These are phyloP conservation scores for Globisporangium iwayamae DNA, from an alignment of 352 stramenopile species.

Conservation along the genomic window DNA sequence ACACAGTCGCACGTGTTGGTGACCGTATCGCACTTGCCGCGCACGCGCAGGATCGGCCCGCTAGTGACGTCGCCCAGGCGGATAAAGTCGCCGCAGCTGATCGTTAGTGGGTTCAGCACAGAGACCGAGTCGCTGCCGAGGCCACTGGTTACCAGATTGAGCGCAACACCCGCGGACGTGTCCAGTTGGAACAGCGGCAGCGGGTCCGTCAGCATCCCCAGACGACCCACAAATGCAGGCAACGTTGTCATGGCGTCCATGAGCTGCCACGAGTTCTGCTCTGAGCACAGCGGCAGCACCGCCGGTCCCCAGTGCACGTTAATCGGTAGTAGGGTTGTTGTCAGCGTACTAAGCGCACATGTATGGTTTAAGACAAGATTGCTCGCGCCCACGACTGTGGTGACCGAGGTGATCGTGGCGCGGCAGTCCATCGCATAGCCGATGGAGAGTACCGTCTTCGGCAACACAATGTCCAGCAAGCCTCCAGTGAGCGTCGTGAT, in stretches of 20 bases:
- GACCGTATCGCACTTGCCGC: constrained; percentile 43
- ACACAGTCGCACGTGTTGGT: constrained; percentile 42
- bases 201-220: constrained; percentile 37
- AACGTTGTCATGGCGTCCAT: constrained; percentile 27
- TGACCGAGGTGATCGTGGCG: constrained; percentile 18
- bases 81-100: constrained; percentile 69
- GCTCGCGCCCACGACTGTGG: constrained; percentile 15
- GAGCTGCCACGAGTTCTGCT: constrained; percentile 41
- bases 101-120: constrained; percentile 26
- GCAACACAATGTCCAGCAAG: constrained; percentile 29
- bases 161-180: constrained; percentile 38
- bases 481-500: constrained; percentile 32
- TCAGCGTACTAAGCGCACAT: constrained; percentile 26
- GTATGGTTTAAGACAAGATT: constrained; percentile 30
- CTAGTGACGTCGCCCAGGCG: constrained; percentile 47
- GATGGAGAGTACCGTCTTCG: constrained; percentile 39
- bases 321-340: constrained; percentile 21
- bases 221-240: constrained; percentile 20
- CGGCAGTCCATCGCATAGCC: constrained; percentile 29
- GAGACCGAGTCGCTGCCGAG: constrained; percentile 31
- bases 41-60: constrained; percentile 55
- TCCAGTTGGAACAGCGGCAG: constrained; percentile 59
- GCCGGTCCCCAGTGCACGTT: constrained; percentile 65
- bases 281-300: constrained; percentile 56
- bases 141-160: constrained; percentile 29